Percentiles rank a stretch among this genome's conserved stretches.
Conservation (phyloP, 345 rosid genomes). For the Eucalyptus tenuipes region DNA sequence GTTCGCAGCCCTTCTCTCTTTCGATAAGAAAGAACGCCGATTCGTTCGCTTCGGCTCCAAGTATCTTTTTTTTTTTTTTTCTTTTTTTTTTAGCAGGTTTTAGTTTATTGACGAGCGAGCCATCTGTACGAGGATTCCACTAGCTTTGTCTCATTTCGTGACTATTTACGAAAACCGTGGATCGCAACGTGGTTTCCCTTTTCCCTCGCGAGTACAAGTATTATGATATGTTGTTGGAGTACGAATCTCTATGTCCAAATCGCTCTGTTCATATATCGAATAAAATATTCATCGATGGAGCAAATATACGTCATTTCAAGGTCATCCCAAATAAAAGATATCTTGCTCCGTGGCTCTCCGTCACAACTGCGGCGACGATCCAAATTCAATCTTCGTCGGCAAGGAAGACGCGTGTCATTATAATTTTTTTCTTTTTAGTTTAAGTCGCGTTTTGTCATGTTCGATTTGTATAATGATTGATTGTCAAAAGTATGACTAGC, state of each 20-base stretch:
- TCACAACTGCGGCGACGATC: too few species aligned
- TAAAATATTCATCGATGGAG: not conserved
- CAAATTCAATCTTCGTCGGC: not conserved
- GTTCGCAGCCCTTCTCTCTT: not conserved
- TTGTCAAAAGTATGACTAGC: not conserved
- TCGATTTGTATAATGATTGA: too few species aligned
- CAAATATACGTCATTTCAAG: not conserved
- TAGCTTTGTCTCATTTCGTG: not conserved
- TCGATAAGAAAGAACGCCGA: not conserved
- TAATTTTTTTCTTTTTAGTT: accelerated
- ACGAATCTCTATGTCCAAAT: not conserved
- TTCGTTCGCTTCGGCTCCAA: not conserved
- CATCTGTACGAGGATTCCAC: not conserved
- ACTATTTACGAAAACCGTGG: not conserved
- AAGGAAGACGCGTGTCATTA: not conserved
- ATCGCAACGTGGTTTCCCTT: not conserved
- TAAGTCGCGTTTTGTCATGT: accelerated
- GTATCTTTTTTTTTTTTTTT: not conserved
- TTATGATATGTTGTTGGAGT: not conserved
- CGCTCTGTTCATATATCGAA: not conserved
- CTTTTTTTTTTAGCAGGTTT: not conserved
- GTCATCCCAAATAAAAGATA: not conserved
- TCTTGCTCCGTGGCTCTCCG: not conserved
- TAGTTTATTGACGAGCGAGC: not conserved
- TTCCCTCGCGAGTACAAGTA: not conserved